These are phyloP conservation scores for Pythium diclinum DNA, from an alignment of 352 stramenopile species.

Conservation along the genomic window DNA sequence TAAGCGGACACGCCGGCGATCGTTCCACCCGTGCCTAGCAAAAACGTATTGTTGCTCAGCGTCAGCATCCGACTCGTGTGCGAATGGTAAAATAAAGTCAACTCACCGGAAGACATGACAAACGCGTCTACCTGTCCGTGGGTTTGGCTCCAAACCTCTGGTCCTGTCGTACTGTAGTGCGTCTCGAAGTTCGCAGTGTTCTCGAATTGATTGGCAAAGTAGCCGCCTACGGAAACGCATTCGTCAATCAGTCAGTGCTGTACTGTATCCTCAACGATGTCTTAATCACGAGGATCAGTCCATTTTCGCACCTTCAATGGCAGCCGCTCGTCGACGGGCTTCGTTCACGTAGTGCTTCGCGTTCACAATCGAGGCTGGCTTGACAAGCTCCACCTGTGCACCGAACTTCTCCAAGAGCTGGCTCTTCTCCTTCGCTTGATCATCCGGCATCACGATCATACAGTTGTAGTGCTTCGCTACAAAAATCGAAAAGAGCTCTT, in stretches of 20 bases:
- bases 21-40: conserved; percentile 92
- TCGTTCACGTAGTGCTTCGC: conserved; percentile 98
- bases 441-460: conserved; percentile 97
- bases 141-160: conserved; percentile 95
- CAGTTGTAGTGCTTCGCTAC: conserved; percentile 91
- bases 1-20: conserved; percentile 95
- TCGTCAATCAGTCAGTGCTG: neutral
- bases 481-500: neutral
- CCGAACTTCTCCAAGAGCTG: conserved; percentile 78
- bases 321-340: conserved; percentile 80
- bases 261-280: neutral
- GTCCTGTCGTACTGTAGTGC: conserved; percentile 93
- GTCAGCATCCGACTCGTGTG: neutral
- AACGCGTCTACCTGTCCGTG: conserved; percentile 94
- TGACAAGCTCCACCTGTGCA: conserved; percentile 86
- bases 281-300: neutral
- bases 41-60: too few relatives aligned
- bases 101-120: conserved; percentile 94
- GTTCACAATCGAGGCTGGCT: conserved; percentile 95
- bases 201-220: conserved; percentile 99
- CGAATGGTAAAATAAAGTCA: neutral
- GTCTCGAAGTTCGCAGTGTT: conserved; percentile 95
- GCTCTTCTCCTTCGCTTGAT: conserved; percentile 93
- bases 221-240: conserved; percentile 51
- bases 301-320: conserved; percentile 53